A percentile compares a stretch with the other conserved stretches of the same genome.
Evolutionary conservation across 225 moss, liverwort and hornwort species (phyloP).

Genomic region (Physcomitrium patens): DNA sequence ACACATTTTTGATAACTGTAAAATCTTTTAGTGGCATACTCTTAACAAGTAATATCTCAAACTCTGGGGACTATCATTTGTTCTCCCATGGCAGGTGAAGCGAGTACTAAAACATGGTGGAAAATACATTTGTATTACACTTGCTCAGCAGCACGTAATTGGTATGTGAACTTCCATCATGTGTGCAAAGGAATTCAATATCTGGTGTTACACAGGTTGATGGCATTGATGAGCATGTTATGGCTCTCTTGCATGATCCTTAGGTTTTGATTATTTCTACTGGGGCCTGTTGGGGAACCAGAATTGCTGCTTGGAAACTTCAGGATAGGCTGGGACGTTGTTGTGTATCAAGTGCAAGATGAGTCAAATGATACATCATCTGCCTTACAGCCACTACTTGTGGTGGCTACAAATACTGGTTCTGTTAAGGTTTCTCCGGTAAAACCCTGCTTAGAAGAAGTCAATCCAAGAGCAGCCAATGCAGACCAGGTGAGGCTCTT

Average conservation of each 20-base stretch:
- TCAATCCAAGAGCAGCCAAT: slow-evolving; percentile 42
- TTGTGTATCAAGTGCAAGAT: slow-evolving; percentile 47
- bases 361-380: slow-evolving; percentile 53
- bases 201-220: background rate
- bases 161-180: slow-evolving; percentile 47
- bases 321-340: slow-evolving; percentile 56
- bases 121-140: slow-evolving; percentile 79
- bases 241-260: slow-evolving; percentile 21
- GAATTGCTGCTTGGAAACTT: slow-evolving; percentile 51
- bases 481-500: slow-evolving; percentile 51
- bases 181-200: background rate
- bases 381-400: slow-evolving; percentile 74
- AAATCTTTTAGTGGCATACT: slow-evolving; percentile 8
- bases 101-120: slow-evolving; percentile 75
- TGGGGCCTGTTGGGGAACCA: slow-evolving; percentile 30
- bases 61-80: slow-evolving; percentile 13
- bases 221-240: slow-evolving; percentile 11
- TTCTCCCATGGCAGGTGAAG: slow-evolving; percentile 62
- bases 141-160: slow-evolving; percentile 93
- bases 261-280: slow-evolving; percentile 30
- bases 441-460: slow-evolving; percentile 32
- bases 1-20: background rate
- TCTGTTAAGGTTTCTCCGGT: slow-evolving; percentile 52
- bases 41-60: slow-evolving; percentile 22
- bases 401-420: slow-evolving; percentile 67